Evolutionary conservation across 176 grass and related monocot species (phyloP), one percentile per base, ranked within the genome.

Genomic region (Chrysopogon serrulatus): DNA sequence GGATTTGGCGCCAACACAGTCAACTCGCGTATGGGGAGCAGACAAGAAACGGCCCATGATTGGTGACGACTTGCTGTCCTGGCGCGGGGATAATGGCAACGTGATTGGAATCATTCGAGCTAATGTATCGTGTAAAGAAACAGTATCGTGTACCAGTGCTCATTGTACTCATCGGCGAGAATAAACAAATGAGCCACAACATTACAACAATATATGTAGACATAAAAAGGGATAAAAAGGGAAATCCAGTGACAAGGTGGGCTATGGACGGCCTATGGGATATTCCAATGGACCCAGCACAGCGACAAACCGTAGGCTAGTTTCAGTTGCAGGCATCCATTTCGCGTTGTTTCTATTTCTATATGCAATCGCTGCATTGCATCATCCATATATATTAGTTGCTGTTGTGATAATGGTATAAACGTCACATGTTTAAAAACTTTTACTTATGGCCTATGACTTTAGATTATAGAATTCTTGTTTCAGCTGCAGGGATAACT

Each of bases 1-100:
- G 37, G 37, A 39, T 39, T 39, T 8, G n/a, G n/a, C n/a, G n/a
- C n/a, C n/a, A n/a, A n/a, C n/a, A 88, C 32, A 41, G 63, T 87
- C 71, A 82, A 49, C 23, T 3, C 5, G 3, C 10, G 30, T 15
- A 37, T 31, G 28, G 35, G n/a, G 51, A 18, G 14, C n/a, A 6
- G 37, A 21, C 39, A 12, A 45, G 67, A 9, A n/a, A 21, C 4
- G 30, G 47, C 47, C 7, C 18, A 23, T 65, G 79, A 83, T 65
- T 79, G 77, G 28, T 66, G 77, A 47, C 19, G 19, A 35, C 19
- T 24, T 65, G 57, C 35, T 10, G 86, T 30, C 62, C 0, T 28
- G 56, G 21, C 44, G 35, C 8, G 81, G 14, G 16, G 71, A 14
- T 4, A 68, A 73, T 2, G 16, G 56, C 67, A 56, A 84, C 67